Percentiles rank a stretch among this genome's conserved stretches.
Evolutionary conservation across 805 yeast genomes (phyloP).

Genomic region (Cyberlindnera saturnus): DNA sequence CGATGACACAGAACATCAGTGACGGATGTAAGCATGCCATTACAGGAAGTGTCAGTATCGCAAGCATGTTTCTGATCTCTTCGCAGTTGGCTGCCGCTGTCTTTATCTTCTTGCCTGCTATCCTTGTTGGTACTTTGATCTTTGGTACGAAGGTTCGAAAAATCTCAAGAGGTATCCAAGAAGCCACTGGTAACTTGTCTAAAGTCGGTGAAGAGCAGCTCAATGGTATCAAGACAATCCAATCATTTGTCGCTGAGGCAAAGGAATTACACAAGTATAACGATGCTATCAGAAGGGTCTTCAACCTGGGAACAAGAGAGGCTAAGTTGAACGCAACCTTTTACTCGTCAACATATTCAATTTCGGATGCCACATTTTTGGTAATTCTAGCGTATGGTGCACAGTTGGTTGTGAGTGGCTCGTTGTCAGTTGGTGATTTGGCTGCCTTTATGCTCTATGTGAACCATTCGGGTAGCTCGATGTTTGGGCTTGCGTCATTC

Average conservation of each 20-base stretch:
- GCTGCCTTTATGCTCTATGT: constrained; percentile 94
- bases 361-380: constrained; percentile 80
- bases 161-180: constrained; percentile 74
- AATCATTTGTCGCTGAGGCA: constrained; percentile 84
- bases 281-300: constrained; percentile 57
- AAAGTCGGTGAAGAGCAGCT: constrained; percentile 91
- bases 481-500: constrained; percentile 87
- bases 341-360: constrained; percentile 69
- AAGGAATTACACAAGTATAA: constrained; percentile 75
- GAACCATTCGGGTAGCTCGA: constrained; percentile 87
- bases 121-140: constrained; percentile 66
- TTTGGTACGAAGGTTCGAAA: constrained; percentile 79
- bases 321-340: constrained; percentile 76
- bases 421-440: constrained; percentile 79
- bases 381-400: constrained; percentile 79
- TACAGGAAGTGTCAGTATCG: constrained; percentile 77
- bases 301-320: constrained; percentile 69
- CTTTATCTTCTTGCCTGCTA: constrained; percentile 75
- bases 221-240: constrained; percentile 82
- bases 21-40: constrained; percentile 85
- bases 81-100: constrained; percentile 76
- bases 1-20: constrained; percentile 84
- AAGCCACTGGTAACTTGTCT: constrained; percentile 79
- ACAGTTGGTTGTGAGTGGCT: constrained; percentile 67
- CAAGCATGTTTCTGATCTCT: constrained; percentile 87